Base-by-base conservation (phyloP, 306 rosid species). In the Quercus gilva region DNA sequence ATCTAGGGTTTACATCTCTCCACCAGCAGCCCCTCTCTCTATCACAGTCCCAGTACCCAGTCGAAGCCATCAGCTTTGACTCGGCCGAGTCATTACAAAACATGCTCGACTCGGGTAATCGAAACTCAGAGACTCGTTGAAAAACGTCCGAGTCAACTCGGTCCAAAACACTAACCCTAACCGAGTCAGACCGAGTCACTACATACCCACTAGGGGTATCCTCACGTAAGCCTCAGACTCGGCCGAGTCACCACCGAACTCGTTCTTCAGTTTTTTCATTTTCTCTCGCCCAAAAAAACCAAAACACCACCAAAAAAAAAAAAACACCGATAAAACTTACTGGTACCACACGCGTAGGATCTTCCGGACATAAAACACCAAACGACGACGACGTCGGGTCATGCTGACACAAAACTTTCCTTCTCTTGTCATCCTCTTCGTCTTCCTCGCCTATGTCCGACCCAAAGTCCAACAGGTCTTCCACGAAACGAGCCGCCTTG, bases 401-500 rank as follows among this genome's bases (percentile, higher is more conserved):
- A 35, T 35, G 9, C 43, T 6, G 9, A 6, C 9, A 6, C 43
- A 35, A 35, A 35, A 35, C 43, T 35, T 35, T 35, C 43, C 43
- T 35, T 55, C 68, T 60, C 35, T 76, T 87, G 12, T 84, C 88
- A 2, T 85, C 92, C 14, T 82, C 88, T n/a, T 87, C 84, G 17
- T 84, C 88, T 17, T 78, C 88, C 85, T 86, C 90, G 29, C 84
- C 92, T 53, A 88, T 78, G 84, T 91, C 94, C 23, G 88, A 93
- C 43, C 86, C 79, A 88, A 91, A 91, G 83, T 91, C 86, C 84
- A 92, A 80, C 31, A 94, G 84, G 65, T 89, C 97, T 45, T 91
- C 97, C 74, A 94, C 76, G 76, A 88, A 86, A 71, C 82, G 33
- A 4, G 78, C 29, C 58, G 58, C 57, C 19, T 77, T 31, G 67